phyloP scores from a whole-genome alignment of 495 filamentous ascomycete species.

The Glarea lozoyensis region DNA sequence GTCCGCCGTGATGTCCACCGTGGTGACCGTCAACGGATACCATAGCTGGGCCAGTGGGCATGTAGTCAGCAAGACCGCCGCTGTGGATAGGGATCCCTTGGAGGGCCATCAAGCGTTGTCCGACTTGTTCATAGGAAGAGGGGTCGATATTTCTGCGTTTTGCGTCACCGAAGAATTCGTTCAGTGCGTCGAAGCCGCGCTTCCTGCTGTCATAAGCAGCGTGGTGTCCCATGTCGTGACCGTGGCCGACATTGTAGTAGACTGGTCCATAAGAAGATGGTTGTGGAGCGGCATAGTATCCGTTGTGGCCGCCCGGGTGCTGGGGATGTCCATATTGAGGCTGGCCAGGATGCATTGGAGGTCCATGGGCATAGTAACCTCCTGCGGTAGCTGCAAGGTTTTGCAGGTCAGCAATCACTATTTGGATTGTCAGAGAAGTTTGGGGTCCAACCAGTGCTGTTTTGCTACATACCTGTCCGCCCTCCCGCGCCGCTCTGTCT shows the following conservation, averaged over 20 bases:
- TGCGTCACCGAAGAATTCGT: slow-evolving; percentile 87
- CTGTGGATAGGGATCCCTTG: slow-evolving; percentile 61
- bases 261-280: slow-evolving; percentile 44
- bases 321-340: slow-evolving; percentile 38
- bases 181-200: slow-evolving; percentile 77
- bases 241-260: slow-evolving; percentile 57
- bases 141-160: slow-evolving; percentile 87
- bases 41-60: slow-evolving; percentile 45
- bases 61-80: slow-evolving; percentile 59
- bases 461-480: slow-evolving; percentile 46
- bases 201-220: slow-evolving; percentile 58
- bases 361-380: slow-evolving; percentile 48
- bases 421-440: slow-evolving; percentile 11
- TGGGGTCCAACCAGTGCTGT: slow-evolving; percentile 14
- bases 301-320: slow-evolving; percentile 33
- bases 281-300: slow-evolving; percentile 47
- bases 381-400: slow-evolving; percentile 41
- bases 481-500: slow-evolving; percentile 42
- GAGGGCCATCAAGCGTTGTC: slow-evolving; percentile 66
- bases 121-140: slow-evolving; percentile 71
- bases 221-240: slow-evolving; percentile 40
- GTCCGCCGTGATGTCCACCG: slow-evolving; percentile 43
- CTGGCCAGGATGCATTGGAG: slow-evolving; percentile 38
- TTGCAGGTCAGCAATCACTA: slow-evolving; percentile 39
- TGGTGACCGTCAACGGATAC: slow-evolving; percentile 22